A percentile compares a stretch with the other conserved stretches of the same genome.
Conservation (phyloP, 305 asterid species). For the Coffea humblotiana region DNA sequence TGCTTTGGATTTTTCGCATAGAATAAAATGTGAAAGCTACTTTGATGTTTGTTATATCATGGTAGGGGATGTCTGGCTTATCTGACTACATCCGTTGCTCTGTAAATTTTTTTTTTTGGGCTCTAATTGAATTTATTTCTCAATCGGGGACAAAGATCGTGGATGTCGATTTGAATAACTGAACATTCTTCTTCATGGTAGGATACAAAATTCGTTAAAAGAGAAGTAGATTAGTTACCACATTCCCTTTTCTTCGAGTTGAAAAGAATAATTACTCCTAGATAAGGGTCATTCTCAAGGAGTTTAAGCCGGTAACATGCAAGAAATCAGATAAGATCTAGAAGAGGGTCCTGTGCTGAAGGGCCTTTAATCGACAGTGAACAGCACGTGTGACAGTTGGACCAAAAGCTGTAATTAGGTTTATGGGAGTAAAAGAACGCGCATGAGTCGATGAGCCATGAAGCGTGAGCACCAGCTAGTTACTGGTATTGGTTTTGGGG, state of each 20-base stretch:
- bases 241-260: no score
- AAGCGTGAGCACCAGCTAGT: background rate
- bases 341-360: slow-evolving; percentile 7
- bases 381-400: slow-evolving; percentile 22
- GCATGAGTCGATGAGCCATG: background rate
- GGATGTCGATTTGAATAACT: no score
- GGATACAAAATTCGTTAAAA: no score
- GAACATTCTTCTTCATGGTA: no score
- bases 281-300: slow-evolving; percentile 5
- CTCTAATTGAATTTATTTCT: background rate
- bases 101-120: background rate
- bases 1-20: background rate
- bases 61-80: background rate
- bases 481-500: background rate
- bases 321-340: slow-evolving; percentile 12
- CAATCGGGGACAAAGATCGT: background rate
- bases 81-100: background rate
- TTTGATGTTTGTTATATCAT: background rate
- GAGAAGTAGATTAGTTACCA: no score
- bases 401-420: background rate
- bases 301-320: slow-evolving; percentile 3
- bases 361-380: slow-evolving; percentile 1
- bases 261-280: background rate
- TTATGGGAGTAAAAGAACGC: background rate
- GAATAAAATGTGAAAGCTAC: no score